phyloP scores from a whole-genome alignment of 1,139 yeast genomes.

The Yamadazyma pseudoaaseri region DNA sequence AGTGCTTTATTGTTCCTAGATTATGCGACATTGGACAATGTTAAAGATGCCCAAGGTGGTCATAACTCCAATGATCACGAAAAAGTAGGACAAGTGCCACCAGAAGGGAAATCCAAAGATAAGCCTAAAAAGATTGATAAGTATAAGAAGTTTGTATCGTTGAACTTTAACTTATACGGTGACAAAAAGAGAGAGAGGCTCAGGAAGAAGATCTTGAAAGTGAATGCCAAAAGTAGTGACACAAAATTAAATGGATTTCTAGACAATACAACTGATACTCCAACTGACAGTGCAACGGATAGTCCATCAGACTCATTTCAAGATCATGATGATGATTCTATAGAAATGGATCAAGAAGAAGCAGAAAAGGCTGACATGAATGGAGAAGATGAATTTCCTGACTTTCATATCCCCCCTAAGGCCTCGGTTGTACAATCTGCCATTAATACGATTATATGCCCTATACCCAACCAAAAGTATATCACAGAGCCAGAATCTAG shows the following conservation, averaged over 20 bases:
- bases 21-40: slow-evolving; percentile 43
- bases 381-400: slow-evolving; percentile 8
- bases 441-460: slow-evolving; percentile 39
- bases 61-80: slow-evolving; percentile 12
- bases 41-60: slow-evolving; percentile 22
- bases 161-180: slow-evolving; percentile 16
- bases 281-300: neutral
- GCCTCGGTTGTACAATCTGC: slow-evolving; percentile 49
- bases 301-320: slow-evolving; percentile 10
- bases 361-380: slow-evolving; percentile 13
- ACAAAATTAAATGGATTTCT: too few relatives aligned
- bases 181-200: slow-evolving; percentile 18
- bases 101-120: slow-evolving; percentile 6
- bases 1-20: slow-evolving; percentile 53
- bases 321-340: slow-evolving; percentile 11
- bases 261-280: neutral
- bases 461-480: slow-evolving; percentile 37
- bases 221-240: slow-evolving; percentile 26
- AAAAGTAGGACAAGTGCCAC: slow-evolving; percentile 15
- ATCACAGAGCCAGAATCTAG: slow-evolving; percentile 43
- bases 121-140: slow-evolving; percentile 9
- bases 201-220: slow-evolving; percentile 23
- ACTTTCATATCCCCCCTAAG: slow-evolving; percentile 39
- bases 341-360: slow-evolving; percentile 14
- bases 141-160: slow-evolving; percentile 21